Base-by-base conservation (phyloP, 164 flowering plant genomes). In the Santalum album region DNA sequence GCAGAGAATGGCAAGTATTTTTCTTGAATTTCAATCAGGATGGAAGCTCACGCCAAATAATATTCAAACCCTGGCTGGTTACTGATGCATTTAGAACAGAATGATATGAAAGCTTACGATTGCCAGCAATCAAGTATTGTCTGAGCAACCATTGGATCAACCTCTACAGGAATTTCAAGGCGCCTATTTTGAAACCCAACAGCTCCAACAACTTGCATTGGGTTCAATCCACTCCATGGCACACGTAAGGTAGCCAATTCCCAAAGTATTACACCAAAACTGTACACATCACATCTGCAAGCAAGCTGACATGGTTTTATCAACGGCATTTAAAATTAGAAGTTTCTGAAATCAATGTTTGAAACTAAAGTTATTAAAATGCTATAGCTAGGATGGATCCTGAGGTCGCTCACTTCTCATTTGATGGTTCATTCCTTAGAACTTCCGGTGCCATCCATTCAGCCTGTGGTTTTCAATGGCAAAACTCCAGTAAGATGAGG, bases 361-460 rank as follows among this genome's bases (percentile, higher is more conserved):
- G n/a, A n/a, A n/a, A n/a, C n/a, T n/a, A n/a, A n/a, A n/a, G n/a
- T n/a, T n/a, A n/a, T n/a, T n/a, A n/a, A n/a, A n/a, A n/a, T n/a
- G n/a, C n/a, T n/a, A 53, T 34, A 21, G 18, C 19, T 25, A 16
- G 36, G 29, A 26, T 15, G 16, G 12, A 36, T n/a, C 14, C 35
- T 12, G 40, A 52, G 25, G 27, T 26, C 24, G 74, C 98, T 83
- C 69, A 94, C 99, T 94, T 94, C 70, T 94, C 99, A 73, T 84
- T 85, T 56, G 97, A 86, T 48, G 78, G 90, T 68, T 94, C 99
- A 65, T 94, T 94, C 65, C 95, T 74, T 49, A 94, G 56, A 62
- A 94, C 92, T 78, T 94, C 99, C 18, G 99, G 99, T 43, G 99
- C 99, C 97, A 89, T 94, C 99, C 99, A 94, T 54, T 89, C 99